These are phyloP conservation scores for Ogataea dorogensis DNA, from an alignment of 805 yeast genomes.

Conservation along the genomic window DNA sequence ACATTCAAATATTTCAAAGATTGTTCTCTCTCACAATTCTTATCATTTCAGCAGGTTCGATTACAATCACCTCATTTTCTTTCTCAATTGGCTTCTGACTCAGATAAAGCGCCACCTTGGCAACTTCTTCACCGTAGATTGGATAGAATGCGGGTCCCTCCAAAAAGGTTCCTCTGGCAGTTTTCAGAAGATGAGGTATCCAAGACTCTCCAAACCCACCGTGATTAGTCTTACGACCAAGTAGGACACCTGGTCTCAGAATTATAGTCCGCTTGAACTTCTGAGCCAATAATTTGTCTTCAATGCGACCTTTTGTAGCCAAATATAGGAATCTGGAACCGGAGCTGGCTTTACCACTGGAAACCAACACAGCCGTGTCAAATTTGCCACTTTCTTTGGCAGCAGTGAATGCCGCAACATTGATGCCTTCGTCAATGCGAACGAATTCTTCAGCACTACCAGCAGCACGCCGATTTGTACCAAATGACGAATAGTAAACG, in stretches of 20 bases:
- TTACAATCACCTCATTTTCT: constrained; percentile 26
- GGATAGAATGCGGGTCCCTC: constrained; percentile 33
- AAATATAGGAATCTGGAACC: constrained; percentile 59
- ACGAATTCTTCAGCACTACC: constrained; percentile 71
- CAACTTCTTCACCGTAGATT: constrained; percentile 65
- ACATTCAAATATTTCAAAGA: not conserved
- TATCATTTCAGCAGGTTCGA: constrained; percentile 23
- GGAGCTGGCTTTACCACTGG: constrained; percentile 62
- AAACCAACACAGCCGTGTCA: constrained; percentile 63
- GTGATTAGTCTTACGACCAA: constrained; percentile 41
- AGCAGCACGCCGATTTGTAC: constrained; percentile 71
- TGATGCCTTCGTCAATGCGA: constrained; percentile 72
- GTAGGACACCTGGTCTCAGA: constrained; percentile 70
- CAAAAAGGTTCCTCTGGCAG: constrained; percentile 35
- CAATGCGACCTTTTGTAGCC: constrained; percentile 73
- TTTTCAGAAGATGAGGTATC: constrained; percentile 22
- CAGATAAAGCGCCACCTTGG: constrained; percentile 39
- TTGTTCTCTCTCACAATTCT: constrained; percentile 19
- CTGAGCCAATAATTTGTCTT: constrained; percentile 59
- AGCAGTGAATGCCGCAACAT: constrained; percentile 63
- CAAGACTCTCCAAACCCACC: not conserved
- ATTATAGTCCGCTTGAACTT: constrained; percentile 72
- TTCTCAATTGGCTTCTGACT: constrained; percentile 24
- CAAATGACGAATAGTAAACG: constrained; percentile 63
- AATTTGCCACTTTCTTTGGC: constrained; percentile 67